phyloP scores from a whole-genome alignment of 164 flowering plant species.

The Nymphaea colorata region DNA sequence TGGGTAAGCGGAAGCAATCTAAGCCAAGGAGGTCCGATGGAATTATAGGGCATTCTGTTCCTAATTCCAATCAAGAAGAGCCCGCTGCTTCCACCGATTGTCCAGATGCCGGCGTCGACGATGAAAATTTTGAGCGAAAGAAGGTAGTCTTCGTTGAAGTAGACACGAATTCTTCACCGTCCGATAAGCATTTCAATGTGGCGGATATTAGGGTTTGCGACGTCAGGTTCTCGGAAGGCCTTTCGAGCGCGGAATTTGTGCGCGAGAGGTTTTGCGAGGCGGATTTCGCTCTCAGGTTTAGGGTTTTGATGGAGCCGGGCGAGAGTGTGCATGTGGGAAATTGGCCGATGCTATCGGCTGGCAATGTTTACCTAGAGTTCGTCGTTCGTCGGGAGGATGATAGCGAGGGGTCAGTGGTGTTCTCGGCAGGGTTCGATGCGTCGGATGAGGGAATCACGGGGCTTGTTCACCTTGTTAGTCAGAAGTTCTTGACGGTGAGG shows the following conservation, averaged over 20 bases:
- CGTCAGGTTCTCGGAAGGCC: constrained; percentile 25
- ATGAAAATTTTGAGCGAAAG: neutral
- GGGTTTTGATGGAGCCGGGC: constrained; percentile 29
- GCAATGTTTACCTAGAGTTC: constrained; percentile 39
- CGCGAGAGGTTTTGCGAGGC: constrained; percentile 20
- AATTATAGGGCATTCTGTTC: constrained; percentile 8
- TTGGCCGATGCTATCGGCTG: constrained; percentile 53
- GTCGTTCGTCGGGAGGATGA: constrained; percentile 5
- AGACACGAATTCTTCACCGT: constrained; percentile 26
- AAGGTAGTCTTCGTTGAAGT: constrained; percentile 35
- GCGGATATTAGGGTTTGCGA: constrained; percentile 54
- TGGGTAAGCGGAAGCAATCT: constrained; percentile 68
- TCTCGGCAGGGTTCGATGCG: constrained; percentile 71
- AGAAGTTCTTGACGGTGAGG: constrained; percentile 51
- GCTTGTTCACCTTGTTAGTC: constrained; percentile 62
- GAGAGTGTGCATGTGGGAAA: constrained; percentile 59
- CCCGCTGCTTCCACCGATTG: constrained; percentile 2
- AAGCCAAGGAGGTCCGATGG: constrained; percentile 47
- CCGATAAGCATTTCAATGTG: constrained; percentile 51
- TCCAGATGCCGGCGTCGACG: neutral
- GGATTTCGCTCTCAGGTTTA: constrained; percentile 37
- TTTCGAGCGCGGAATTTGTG: constrained; percentile 14
- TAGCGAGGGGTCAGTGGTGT: constrained; percentile 15
- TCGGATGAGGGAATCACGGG: constrained; percentile 70
- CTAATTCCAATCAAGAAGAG: constrained; percentile 3